Evolutionary conservation across 1,284 basidiomycete species (phyloP).

Genomic region (Boletus smithii): DNA sequence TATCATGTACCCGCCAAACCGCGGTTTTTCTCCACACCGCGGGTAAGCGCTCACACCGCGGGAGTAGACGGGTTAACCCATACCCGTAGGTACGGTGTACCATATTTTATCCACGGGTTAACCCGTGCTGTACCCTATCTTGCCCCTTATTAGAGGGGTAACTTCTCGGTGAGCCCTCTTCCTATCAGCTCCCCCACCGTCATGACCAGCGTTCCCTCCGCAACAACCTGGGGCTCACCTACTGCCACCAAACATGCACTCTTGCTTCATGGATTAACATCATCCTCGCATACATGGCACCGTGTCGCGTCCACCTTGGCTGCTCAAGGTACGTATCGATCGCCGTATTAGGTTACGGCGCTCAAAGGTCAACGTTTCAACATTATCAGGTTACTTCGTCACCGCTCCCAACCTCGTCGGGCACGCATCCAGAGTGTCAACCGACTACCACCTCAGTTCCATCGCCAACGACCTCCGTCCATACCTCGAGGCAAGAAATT

Average conservation of each 20-base stretch:
- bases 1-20: no score
- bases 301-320: slow-evolving; percentile 19
- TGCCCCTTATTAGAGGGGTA: no score
- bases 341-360: background rate
- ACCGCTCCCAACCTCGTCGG: slow-evolving; percentile 27
- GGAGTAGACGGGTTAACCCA: no score
- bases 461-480: slow-evolving; percentile 23
- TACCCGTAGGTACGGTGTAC: no score
- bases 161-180: no score
- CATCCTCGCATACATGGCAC: slow-evolving; percentile 22
- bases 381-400: slow-evolving; percentile 23
- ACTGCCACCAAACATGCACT: slow-evolving; percentile 18
- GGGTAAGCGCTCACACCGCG: no score
- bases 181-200: slow-evolving; percentile 5
- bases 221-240: slow-evolving; percentile 19
- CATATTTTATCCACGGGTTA: no score
- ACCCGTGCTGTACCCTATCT: no score
- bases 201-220: slow-evolving; percentile 16
- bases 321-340: slow-evolving; percentile 14
- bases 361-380: background rate
- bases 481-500: slow-evolving; percentile 17
- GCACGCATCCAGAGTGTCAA: slow-evolving; percentile 16
- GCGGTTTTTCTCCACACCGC: no score
- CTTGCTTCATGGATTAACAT: slow-evolving; percentile 22
- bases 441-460: slow-evolving; percentile 16